Conservation (phyloP, 2,329 filamentous ascomycete species). For the Phialophora tarda region DNA sequence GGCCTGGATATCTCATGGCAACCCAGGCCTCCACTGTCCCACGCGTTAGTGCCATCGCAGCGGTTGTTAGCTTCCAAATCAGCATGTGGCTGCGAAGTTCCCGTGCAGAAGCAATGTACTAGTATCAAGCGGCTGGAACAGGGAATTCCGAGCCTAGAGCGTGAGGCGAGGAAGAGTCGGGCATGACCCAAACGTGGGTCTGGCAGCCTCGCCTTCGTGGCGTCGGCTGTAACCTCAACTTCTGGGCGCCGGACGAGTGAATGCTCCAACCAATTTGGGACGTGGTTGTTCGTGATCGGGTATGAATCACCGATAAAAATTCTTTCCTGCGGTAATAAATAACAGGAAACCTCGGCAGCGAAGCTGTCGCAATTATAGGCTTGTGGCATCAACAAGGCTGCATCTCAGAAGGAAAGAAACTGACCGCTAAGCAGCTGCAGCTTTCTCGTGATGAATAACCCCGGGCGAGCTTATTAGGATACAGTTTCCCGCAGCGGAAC, state of each 20-base stretch:
- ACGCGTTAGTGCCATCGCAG: slow-evolving; percentile 15
- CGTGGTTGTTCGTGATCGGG: background rate
- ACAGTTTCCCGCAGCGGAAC: background rate
- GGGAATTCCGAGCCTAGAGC: slow-evolving; percentile 5
- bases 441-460: background rate
- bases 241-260: slow-evolving; percentile 3
- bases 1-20: slow-evolving; percentile 3
- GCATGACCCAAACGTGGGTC: background rate
- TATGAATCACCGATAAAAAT: background rate
- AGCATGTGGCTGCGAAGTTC: slow-evolving; percentile 17
- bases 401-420: background rate
- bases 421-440: background rate
- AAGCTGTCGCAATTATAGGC: background rate
- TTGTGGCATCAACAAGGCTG: background rate
- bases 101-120: background rate
- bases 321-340: background rate
- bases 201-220: slow-evolving; percentile 10
- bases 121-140: background rate
- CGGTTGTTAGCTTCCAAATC: background rate
- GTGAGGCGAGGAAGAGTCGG: background rate
- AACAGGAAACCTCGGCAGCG: background rate
- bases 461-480: background rate
- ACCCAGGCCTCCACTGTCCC: slow-evolving; percentile 7
- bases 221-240: slow-evolving; percentile 17
- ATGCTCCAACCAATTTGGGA: background rate